These are phyloP conservation scores for Didymosphaeria variabile DNA, from an alignment of 2,329 filamentous ascomycete species.

Conservation along the genomic window DNA sequence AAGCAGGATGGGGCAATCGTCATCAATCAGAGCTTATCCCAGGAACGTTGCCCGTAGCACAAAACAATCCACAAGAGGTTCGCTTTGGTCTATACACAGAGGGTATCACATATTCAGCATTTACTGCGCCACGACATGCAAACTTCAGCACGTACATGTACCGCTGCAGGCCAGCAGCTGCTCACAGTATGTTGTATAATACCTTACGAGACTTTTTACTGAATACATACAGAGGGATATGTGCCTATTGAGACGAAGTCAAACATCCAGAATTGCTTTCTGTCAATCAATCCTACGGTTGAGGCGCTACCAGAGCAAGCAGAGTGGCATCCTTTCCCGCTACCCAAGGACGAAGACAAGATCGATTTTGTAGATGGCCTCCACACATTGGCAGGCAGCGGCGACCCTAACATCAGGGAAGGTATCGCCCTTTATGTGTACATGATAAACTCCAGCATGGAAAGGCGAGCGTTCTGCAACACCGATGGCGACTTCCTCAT, in stretches of 20 bases:
- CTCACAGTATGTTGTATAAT: conserved; percentile 44
- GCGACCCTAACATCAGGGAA: conserved; percentile 61
- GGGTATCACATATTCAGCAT: conserved; percentile 56
- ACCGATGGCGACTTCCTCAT: conserved; percentile 52
- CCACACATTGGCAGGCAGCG: conserved; percentile 60
- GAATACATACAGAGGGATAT: conserved; percentile 36
- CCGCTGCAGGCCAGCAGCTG: conserved; percentile 54
- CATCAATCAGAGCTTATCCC: conserved; percentile 55
- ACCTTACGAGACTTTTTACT: conserved; percentile 10
- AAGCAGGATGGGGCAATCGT: conserved; percentile 50
- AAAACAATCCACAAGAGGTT: conserved; percentile 55
- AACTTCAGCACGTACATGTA: conserved; percentile 59
- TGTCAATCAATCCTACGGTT: conserved; percentile 58
- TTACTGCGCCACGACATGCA: conserved; percentile 52
- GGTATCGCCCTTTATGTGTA: conserved; percentile 62
- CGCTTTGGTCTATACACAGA: conserved; percentile 58
- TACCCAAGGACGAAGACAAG: conserved; percentile 47
- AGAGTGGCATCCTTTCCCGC: conserved; percentile 57
- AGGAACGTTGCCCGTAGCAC: conserved; percentile 53
- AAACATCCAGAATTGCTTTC: conserved; percentile 55
- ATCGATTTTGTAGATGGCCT: conserved; percentile 60
- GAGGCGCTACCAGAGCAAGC: conserved; percentile 61
- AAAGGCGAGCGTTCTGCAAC: conserved; percentile 57
- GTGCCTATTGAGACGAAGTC: conserved; percentile 39
- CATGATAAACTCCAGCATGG: conserved; percentile 58